Percentiles rank a stretch among this genome's conserved stretches.
Evolutionary conservation across 2,329 filamentous ascomycete species (phyloP).

Genomic region (Fusarium bulbicola): DNA sequence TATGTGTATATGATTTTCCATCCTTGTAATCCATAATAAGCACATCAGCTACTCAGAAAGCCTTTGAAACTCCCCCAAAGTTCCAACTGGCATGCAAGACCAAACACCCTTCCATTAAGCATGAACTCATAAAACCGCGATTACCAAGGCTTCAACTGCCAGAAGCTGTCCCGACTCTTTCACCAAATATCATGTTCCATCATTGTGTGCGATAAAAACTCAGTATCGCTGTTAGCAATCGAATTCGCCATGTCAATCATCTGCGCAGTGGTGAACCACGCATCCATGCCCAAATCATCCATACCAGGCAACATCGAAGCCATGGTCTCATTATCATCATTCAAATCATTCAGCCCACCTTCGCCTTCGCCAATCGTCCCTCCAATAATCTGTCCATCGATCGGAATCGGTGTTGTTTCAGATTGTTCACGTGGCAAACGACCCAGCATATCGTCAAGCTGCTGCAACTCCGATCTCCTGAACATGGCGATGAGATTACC

Average conservation of each 20-base stretch:
- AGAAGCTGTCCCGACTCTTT: background rate
- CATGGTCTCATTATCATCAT: slow-evolving; percentile 28
- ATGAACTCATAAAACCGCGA: background rate
- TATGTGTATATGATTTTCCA: background rate
- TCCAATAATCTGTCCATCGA: slow-evolving; percentile 29
- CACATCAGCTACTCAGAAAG: background rate
- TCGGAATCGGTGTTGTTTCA: background rate
- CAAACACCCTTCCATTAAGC: background rate
- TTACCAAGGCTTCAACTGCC: background rate
- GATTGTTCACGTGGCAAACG: slow-evolving; percentile 35
- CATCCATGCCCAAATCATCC: slow-evolving; percentile 42
- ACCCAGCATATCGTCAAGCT: slow-evolving; percentile 52
- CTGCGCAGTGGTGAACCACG: slow-evolving; percentile 55
- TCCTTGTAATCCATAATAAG: background rate
- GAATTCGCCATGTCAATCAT: slow-evolving; percentile 59
- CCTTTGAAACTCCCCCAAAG: accelerated
- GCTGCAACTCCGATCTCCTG: slow-evolving; percentile 55
- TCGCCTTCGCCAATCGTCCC: background rate
- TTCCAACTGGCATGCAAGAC: too few relatives aligned
- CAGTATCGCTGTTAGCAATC: slow-evolving; percentile 54
- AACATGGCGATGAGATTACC: slow-evolving; percentile 58
- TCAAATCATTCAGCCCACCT: background rate
- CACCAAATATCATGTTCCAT: slow-evolving; percentile 55
- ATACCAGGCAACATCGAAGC: slow-evolving; percentile 23
- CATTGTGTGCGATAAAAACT: slow-evolving; percentile 58